phyloP scores from a whole-genome alignment of 805 yeast species.

The Ogataea parapolymorpha region DNA sequence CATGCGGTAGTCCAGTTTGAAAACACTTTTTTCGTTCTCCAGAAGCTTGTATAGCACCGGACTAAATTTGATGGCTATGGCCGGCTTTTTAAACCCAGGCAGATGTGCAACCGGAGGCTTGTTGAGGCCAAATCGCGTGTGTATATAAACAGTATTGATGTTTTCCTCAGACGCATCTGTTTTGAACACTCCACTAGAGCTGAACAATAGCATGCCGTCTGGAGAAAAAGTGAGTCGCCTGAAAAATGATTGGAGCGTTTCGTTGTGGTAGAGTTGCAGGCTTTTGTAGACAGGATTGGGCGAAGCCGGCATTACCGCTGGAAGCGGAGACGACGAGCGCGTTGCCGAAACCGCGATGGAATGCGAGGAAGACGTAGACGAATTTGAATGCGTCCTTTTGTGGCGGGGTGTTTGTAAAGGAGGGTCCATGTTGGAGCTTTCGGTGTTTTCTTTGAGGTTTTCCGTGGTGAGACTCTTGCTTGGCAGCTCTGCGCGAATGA shows the following conservation, averaged over 20 bases:
- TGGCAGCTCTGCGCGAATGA: constrained; percentile 59
- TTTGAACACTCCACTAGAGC: constrained; percentile 72
- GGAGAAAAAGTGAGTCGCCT: constrained; percentile 84
- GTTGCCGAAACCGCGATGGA: constrained; percentile 26
- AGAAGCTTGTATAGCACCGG: constrained; percentile 54
- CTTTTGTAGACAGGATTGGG: constrained; percentile 31
- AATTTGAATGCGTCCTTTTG: constrained; percentile 43
- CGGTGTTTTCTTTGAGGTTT: constrained; percentile 18
- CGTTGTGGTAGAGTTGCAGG: constrained; percentile 71
- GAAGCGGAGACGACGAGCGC: constrained; percentile 34
- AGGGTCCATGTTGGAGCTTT: constrained; percentile 28
- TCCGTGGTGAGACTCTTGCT: constrained; percentile 24
- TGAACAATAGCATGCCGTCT: constrained; percentile 76
- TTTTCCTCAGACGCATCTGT: constrained; percentile 19
- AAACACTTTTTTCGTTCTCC: constrained; percentile 28
- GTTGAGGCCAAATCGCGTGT: constrained; percentile 64
- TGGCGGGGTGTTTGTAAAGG: constrained; percentile 31
- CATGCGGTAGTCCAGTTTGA: constrained; percentile 72
- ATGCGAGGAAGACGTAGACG: constrained; percentile 35
- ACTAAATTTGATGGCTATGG: constrained; percentile 76
- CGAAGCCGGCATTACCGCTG: constrained; percentile 44
- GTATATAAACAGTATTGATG: constrained; percentile 72
- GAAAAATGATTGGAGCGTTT: constrained; percentile 86
- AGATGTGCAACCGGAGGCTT: constrained; percentile 73
- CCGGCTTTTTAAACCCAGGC: constrained; percentile 79